A percentile compares a stretch with the other conserved stretches of the same genome.
phyloP scores from a whole-genome alignment of 768 basidiomycete genomes.

The Naganishia randhawae region DNA sequence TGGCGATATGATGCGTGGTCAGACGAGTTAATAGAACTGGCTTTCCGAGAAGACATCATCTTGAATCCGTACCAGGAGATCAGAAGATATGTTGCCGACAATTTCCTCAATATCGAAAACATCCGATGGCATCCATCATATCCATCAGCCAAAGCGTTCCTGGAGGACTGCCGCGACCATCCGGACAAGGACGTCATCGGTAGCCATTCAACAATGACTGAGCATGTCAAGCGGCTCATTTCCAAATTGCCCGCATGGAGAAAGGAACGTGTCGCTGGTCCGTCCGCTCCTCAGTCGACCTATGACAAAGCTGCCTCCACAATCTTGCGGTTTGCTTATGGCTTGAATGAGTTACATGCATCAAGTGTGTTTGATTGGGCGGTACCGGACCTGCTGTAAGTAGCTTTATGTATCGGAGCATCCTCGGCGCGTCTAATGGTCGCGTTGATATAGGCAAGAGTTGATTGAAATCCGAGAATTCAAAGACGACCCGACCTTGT shows the following conservation, averaged over 20 bases:
- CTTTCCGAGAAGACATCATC: slow-evolving; percentile 63
- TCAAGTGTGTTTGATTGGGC: slow-evolving; percentile 72
- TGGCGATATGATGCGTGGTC: slow-evolving; percentile 64
- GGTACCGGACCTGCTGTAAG: slow-evolving; percentile 68
- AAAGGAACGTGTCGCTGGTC: slow-evolving; percentile 73
- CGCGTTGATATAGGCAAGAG: slow-evolving; percentile 61
- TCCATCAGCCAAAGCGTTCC: slow-evolving; percentile 57
- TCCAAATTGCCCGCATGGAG: slow-evolving; percentile 65
- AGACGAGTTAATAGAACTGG: slow-evolving; percentile 65
- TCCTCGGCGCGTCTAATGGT: slow-evolving; percentile 2
- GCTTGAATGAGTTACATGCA: slow-evolving; percentile 70
- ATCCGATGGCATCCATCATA: slow-evolving; percentile 65
- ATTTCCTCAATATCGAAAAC: slow-evolving; percentile 66
- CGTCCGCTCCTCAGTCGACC: slow-evolving; percentile 77
- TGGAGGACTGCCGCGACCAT: slow-evolving; percentile 63
- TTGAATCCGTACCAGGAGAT: slow-evolving; percentile 83
- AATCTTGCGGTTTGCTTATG: slow-evolving; percentile 79
- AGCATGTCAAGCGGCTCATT: slow-evolving; percentile 60
- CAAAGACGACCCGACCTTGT: slow-evolving; percentile 67
- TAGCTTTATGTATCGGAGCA: slow-evolving; percentile 32
- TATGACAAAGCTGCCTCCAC: slow-evolving; percentile 86
- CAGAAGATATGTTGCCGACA: slow-evolving; percentile 65
- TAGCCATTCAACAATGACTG: slow-evolving; percentile 61
- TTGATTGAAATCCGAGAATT: slow-evolving; percentile 86
- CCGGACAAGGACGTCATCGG: slow-evolving; percentile 72